These are phyloP conservation scores for Articulospora tetracladia DNA, from an alignment of 495 filamentous ascomycete species.

Conservation along the genomic window DNA sequence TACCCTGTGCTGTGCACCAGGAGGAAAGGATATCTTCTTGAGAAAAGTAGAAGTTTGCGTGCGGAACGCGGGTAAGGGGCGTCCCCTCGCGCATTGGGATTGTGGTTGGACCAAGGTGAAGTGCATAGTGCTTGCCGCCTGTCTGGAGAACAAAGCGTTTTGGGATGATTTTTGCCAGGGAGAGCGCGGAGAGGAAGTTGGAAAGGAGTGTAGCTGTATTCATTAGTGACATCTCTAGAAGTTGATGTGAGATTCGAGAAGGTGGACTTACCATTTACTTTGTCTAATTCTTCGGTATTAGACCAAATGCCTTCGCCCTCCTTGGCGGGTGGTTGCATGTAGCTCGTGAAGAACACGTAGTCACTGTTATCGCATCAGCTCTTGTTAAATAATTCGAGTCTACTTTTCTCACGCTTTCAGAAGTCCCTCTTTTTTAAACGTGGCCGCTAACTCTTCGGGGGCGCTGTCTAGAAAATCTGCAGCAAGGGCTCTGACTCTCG, in stretches of 20 bases:
- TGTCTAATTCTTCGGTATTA: conserved; percentile 39
- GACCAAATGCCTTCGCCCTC: conserved; percentile 38
- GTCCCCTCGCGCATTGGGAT: conserved; percentile 42
- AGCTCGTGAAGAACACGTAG: conserved; percentile 53
- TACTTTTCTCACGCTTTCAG: conserved; percentile 15
- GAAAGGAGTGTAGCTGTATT: conserved; percentile 31
- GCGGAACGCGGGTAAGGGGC: conserved; percentile 37
- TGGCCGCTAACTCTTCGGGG: conserved; percentile 33
- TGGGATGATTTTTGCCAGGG: conserved; percentile 36
- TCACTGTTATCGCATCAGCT: conserved; percentile 25
- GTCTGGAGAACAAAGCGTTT: conserved; percentile 49
- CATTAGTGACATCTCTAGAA: neutral
- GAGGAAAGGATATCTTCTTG: conserved; percentile 43
- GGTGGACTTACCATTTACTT: conserved; percentile 31
- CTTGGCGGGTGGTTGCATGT: conserved; percentile 43
- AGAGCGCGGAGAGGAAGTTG: conserved; percentile 44
- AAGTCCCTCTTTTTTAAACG: conserved; percentile 26
- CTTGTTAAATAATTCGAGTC: neutral
- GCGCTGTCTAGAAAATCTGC: conserved; percentile 41
- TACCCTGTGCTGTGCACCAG: conserved; percentile 30
- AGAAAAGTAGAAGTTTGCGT: conserved; percentile 50
- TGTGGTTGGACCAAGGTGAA: conserved; percentile 44
- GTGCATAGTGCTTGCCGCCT: conserved; percentile 46
- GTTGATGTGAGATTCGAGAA: neutral
- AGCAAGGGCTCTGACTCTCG: conserved; percentile 39